Base-by-base conservation (phyloP, 2,329 filamentous ascomycete species). In the Microdochium nivale region DNA sequence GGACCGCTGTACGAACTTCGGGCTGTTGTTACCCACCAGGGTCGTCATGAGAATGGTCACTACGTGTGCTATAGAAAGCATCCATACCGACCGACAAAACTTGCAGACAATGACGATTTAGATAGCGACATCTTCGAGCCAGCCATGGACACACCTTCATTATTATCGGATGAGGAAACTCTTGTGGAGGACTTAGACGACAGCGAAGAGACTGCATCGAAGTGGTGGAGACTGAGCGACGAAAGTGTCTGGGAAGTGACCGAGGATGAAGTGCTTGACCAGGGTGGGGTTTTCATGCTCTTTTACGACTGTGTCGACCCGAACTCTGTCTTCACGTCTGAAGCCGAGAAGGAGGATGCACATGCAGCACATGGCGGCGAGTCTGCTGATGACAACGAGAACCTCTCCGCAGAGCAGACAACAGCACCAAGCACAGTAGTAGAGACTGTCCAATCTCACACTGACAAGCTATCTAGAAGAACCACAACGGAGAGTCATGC, bases 181-280 rank as follows among this genome's bases (percentile, higher is more conserved):
- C 55, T 58, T 25, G 32, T 46, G n/a, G 55, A 51, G 23, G 49
- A 56, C 16, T 9, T 43, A 3, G 46, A 57, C 13, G 57, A 55
- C 16, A 52, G 55, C 43, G 40, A 47, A 37, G 64, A 68, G 33
- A 64, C 59, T 25, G 58, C 72, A 14, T 73, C 79, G 56, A 79
- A 81, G 53, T 97, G 94, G 94, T 99, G 90, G 85, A 79, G 88
- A 16, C 76, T 97, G 25, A 97, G 92, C 65, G 92, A 97, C 61
- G 88, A 96, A 54, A 84, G 87, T 55, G 91, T 97, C 8, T 81
- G 76, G 54, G 76, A 80, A 56, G 86, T 91, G 24, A 80, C 80
- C 21, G 88, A 96, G 64, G 77, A 84, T 11, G 78, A 79, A 25
- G 88, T 95, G 0, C 71, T 94, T 49, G 77, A 76, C 2, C 86